A percentile compares a stretch with the other conserved stretches of the same genome.
These are phyloP conservation scores for Pulveroboletus sp. DNA, from an alignment of 768 basidiomycete genomes.

Conservation along the genomic window DNA sequence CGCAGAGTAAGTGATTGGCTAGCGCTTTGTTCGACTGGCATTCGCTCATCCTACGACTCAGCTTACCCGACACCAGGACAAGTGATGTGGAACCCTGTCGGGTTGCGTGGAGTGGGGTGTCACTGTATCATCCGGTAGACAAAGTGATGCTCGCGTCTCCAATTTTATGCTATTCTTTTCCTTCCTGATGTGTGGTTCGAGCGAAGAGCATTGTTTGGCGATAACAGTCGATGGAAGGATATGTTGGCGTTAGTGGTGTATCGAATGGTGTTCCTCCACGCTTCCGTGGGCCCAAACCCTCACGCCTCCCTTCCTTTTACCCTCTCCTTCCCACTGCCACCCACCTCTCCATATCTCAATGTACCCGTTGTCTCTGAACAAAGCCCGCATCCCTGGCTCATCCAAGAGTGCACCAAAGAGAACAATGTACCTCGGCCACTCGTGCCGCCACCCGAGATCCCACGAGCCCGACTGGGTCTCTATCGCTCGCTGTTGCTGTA, in stretches of 20 bases:
- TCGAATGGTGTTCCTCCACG: background rate
- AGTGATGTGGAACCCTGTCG: constrained; percentile 15
- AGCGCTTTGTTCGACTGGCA: background rate
- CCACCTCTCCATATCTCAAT: constrained; percentile 57
- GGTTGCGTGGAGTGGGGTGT: background rate
- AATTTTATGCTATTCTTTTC: background rate
- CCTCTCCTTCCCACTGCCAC: constrained; percentile 69
- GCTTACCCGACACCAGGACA: constrained; percentile 43
- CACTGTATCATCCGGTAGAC: constrained; percentile 6
- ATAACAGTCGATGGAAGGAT: background rate
- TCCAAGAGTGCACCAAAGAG: constrained; percentile 78
- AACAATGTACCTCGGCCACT: constrained; percentile 80
- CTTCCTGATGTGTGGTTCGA: background rate
- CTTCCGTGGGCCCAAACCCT: constrained; percentile 51
- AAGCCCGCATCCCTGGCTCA: constrained; percentile 40
- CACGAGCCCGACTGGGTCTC: constrained; percentile 21
- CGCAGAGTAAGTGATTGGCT: constrained; percentile 59
- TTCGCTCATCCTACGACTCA: constrained; percentile 24
- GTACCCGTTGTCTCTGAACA: constrained; percentile 58
- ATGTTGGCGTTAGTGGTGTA: background rate
- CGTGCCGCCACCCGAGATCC: constrained; percentile 51
- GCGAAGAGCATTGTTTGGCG: background rate
- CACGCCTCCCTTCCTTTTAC: constrained; percentile 62
- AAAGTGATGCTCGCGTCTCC: background rate
- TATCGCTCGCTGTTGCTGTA: constrained; percentile 23